These are phyloP conservation scores for Chytriomyces confervae DNA, from an alignment of 192 early-diverging fungal genomes.

Conservation along the genomic window DNA sequence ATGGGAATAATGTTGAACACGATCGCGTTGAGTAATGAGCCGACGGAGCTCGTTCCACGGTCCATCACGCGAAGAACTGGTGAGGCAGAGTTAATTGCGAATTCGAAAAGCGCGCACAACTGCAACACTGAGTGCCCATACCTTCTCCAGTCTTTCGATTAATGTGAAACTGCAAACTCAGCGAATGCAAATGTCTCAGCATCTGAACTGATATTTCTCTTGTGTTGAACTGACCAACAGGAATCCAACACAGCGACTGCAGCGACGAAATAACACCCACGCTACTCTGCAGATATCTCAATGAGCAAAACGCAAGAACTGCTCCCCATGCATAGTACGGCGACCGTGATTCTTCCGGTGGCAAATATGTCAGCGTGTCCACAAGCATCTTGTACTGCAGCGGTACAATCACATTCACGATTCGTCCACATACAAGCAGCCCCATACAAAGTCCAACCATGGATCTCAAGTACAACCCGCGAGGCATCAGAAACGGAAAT, in stretches of 20 bases:
- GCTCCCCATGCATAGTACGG: conserved; percentile 57
- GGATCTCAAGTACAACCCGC: conserved; percentile 62
- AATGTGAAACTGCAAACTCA: conserved; percentile 91
- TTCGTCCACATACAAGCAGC: conserved; percentile 59
- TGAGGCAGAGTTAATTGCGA: background rate
- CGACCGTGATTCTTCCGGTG: background rate
- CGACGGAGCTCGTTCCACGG: conserved; percentile 68
- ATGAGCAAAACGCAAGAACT: conserved; percentile 66
- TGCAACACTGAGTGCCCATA: background rate
- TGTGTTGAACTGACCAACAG: conserved; percentile 90
- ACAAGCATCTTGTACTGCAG: conserved; percentile 84
- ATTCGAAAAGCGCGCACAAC: background rate
- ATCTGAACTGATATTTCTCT: conserved; percentile 88
- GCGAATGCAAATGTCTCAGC: conserved; percentile 86
- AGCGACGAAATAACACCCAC: conserved; percentile 72
- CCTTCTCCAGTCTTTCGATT: conserved; percentile 84
- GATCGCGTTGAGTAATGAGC: conserved; percentile 76
- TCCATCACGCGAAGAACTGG: conserved; percentile 93
- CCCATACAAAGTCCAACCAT: conserved; percentile 73
- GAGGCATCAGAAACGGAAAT: conserved; percentile 86
- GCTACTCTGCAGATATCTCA: conserved; percentile 79
- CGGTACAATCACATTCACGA: conserved; percentile 86
- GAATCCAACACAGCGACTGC: conserved; percentile 92
- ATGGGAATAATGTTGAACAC: conserved; percentile 92
- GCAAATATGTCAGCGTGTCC: conserved; percentile 56